Conservation (phyloP, 2,329 filamentous ascomycete species). For the Ramularia collo-cygni region DNA sequence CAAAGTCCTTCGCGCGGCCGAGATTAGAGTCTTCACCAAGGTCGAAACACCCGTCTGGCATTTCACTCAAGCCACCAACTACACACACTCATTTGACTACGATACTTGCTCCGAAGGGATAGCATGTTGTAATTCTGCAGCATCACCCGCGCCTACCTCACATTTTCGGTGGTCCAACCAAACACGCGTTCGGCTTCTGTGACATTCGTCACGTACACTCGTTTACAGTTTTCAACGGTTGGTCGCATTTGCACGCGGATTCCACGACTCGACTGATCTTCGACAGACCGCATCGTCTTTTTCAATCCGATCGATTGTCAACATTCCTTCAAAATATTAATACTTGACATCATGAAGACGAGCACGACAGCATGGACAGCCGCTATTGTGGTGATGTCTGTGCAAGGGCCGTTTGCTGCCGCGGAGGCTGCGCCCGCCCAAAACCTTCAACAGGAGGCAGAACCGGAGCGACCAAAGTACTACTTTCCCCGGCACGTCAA, state of each 20-base stretch:
- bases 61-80: slow-evolving; percentile 17
- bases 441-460: slow-evolving; percentile 34
- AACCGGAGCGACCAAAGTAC: slow-evolving; percentile 35
- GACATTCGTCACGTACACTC: slow-evolving; percentile 46
- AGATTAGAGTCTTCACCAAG: too few species aligned
- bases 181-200: slow-evolving; percentile 24
- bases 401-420: slow-evolving; percentile 37
- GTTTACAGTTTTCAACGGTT: too few species aligned
- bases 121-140: slow-evolving; percentile 22
- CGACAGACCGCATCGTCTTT: slow-evolving; percentile 10
- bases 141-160: slow-evolving; percentile 8
- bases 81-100: slow-evolving; percentile 26
- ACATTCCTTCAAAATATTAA: slow-evolving; percentile 16
- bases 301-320: slow-evolving; percentile 12
- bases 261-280: slow-evolving; percentile 8
- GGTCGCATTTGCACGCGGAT: too few species aligned
- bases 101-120: slow-evolving; percentile 10
- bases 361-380: slow-evolving; percentile 41
- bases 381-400: slow-evolving; percentile 40
- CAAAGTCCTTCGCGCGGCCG: too few species aligned
- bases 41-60: too few species aligned
- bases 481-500: slow-evolving; percentile 44
- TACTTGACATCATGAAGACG: slow-evolving; percentile 34
- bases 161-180: slow-evolving; percentile 16
- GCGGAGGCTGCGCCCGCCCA: slow-evolving; percentile 44